phyloP scores from a whole-genome alignment of 2,329 filamentous ascomycete genomes.

The Pseudogymnoascus verrucosus region DNA sequence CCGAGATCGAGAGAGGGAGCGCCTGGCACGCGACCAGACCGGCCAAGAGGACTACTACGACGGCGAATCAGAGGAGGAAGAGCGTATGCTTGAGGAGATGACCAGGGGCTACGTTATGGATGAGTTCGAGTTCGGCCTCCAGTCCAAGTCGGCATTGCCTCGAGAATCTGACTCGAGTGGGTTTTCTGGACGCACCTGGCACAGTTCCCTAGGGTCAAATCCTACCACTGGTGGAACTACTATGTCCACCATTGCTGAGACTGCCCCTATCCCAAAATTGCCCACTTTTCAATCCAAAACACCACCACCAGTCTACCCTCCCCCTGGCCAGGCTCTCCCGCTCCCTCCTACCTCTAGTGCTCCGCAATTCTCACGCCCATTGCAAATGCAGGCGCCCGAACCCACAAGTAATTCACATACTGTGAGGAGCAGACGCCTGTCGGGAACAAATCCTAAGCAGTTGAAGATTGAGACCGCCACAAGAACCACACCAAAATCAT shows the following conservation, averaged over 20 bases:
- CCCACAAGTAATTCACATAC: constrained; percentile 26
- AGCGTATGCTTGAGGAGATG: constrained; percentile 79
- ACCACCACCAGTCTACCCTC: constrained; percentile 19
- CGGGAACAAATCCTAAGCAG: constrained; percentile 70
- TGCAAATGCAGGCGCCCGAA: neutral
- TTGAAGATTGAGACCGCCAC: constrained; percentile 77
- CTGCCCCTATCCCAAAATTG: constrained; percentile 21
- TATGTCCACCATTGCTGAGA: constrained; percentile 65
- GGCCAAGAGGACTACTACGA: constrained; percentile 54
- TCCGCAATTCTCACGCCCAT: constrained; percentile 24
- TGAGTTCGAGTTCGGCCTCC: constrained; percentile 68
- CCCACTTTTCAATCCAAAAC: constrained; percentile 21
- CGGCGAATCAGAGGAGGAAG: constrained; percentile 59
- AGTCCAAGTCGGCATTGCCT: constrained; percentile 59
- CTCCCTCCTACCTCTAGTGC: constrained; percentile 40
- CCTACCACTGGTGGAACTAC: constrained; percentile 59
- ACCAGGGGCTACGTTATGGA: constrained; percentile 75
- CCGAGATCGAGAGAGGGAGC: constrained; percentile 49
- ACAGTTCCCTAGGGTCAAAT: constrained; percentile 69
- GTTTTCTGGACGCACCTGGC: constrained; percentile 70
- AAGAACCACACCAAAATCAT: constrained; percentile 14
- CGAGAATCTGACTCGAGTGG: constrained; percentile 77
- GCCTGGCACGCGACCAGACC: constrained; percentile 21
- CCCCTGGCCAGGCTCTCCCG: constrained; percentile 24
- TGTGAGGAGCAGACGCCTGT: constrained; percentile 72